These are phyloP conservation scores for Linderniella brevidens DNA, from an alignment of 257 asterid species.

Conservation along the genomic window DNA sequence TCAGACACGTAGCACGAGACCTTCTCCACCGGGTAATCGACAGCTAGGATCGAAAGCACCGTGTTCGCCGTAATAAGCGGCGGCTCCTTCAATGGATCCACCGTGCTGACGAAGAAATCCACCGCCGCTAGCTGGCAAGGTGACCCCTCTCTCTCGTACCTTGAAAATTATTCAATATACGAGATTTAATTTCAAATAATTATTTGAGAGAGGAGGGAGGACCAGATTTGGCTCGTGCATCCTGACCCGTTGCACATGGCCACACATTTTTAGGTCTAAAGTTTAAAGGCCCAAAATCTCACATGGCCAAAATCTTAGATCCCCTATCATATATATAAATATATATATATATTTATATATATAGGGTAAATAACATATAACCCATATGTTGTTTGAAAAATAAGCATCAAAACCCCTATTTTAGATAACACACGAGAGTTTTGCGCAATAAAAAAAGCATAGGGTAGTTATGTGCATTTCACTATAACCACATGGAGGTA, in stretches of 20 bases:
- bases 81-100: conserved; percentile 97
- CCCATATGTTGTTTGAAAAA: no score
- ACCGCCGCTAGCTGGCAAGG: conserved; percentile 79
- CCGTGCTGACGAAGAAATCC: conserved; percentile 93
- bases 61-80: conserved; percentile 93
- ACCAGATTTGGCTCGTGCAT: background rate
- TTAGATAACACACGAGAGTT: no score
- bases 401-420: no score
- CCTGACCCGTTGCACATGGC: background rate
- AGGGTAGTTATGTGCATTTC: no score
- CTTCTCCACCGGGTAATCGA: conserved; percentile 91
- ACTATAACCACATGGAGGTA: no score
- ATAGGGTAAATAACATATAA: no score
- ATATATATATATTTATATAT: no score
- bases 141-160: conserved; percentile 85
- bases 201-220: background rate
- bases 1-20: conserved; percentile 97
- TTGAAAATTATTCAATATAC: conserved; percentile 7
- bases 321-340: no score
- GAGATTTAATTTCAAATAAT: conserved; percentile 4
- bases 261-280: background rate
- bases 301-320: no score
- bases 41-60: conserved; percentile 90
- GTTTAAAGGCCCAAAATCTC: no score
- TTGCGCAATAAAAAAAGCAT: no score